Conservation (phyloP, 1,284 basidiomycete species). For the Moniliella sp. region DNA sequence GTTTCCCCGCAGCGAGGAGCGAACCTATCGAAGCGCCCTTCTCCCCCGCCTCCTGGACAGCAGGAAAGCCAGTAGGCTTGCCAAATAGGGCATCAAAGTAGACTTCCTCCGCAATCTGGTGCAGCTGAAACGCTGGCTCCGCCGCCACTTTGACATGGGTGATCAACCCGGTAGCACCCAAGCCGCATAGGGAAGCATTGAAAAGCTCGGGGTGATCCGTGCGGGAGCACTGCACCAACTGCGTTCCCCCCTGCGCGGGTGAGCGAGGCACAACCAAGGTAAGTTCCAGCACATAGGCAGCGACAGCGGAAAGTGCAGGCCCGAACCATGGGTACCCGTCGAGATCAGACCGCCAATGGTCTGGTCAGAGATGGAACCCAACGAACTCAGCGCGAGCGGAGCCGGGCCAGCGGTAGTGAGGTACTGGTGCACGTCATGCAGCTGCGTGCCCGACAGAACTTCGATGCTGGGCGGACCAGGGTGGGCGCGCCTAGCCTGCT, state of each 20-base stretch:
- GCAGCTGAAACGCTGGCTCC: conserved; percentile 60
- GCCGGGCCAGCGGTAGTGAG: conserved; percentile 44
- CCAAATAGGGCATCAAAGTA: conserved; percentile 42
- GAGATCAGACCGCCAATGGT: conserved; percentile 80
- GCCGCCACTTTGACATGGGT: conserved; percentile 56
- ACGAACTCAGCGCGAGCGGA: conserved; percentile 63
- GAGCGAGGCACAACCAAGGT: conserved; percentile 32
- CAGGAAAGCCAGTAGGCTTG: no score
- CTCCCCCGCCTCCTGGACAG: no score
- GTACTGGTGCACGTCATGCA: conserved; percentile 27
- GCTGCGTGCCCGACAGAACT: conserved; percentile 27
- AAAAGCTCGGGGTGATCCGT: conserved; percentile 54
- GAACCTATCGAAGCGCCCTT: no score
- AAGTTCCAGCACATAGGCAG: conserved; percentile 51
- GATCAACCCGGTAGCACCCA: conserved; percentile 80
- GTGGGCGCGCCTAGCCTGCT: conserved; percentile 51
- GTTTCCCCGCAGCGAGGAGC: no score
- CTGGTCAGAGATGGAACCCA: conserved; percentile 91
- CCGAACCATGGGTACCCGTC: conserved; percentile 83
- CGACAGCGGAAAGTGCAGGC: conserved; percentile 59
- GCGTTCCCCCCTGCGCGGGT: conserved; percentile 45
- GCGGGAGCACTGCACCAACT: conserved; percentile 48
- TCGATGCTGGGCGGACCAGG: conserved; percentile 40
- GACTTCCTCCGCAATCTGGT: conserved; percentile 51
- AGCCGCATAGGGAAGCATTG: conserved; percentile 69